Percentiles rank a stretch among this genome's conserved stretches.
phyloP scores from a whole-genome alignment of 192 early-diverging fungal species.

The Entomortierella lignicola region DNA sequence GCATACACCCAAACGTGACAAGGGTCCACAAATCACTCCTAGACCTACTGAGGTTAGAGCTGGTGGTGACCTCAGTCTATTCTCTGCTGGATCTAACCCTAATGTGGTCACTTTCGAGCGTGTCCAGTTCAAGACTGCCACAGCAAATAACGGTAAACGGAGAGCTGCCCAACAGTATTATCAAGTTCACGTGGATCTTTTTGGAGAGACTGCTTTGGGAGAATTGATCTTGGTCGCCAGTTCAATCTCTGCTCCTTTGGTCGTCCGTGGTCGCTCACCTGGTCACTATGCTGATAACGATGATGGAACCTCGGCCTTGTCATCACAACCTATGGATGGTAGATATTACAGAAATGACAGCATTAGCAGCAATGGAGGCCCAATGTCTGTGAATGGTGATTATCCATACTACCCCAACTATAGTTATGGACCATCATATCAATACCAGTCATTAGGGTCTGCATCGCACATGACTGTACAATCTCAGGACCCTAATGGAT shows the following conservation, averaged over 20 bases:
- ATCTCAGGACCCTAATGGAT: constrained; percentile 7
- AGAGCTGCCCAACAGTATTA: constrained; percentile 96
- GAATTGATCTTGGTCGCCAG: constrained; percentile 70
- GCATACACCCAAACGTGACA: constrained; percentile 93
- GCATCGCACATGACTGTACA: constrained; percentile 48
- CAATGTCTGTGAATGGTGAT: constrained; percentile 13
- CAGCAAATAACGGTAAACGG: constrained; percentile 94
- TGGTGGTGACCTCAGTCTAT: constrained; percentile 66
- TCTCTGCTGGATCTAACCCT: constrained; percentile 49
- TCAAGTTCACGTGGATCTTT: constrained; percentile 82
- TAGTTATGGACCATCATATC: constrained; percentile 40
- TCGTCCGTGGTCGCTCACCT: constrained; percentile 93
- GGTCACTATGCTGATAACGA: constrained; percentile 89
- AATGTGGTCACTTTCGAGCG: constrained; percentile 87
- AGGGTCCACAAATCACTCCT: constrained; percentile 87
- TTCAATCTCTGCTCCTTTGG: constrained; percentile 81
- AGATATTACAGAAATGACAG: constrained; percentile 48
- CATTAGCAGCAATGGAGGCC: constrained; percentile 38
- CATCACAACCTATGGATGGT: constrained; percentile 9
- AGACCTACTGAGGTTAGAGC: constrained; percentile 66
- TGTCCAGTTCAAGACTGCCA: constrained; percentile 97
- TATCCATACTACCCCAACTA: constrained; percentile 42
- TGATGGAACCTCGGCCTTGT: constrained; percentile 15
- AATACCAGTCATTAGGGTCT: constrained; percentile 42
- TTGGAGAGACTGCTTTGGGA: constrained; percentile 75